These are phyloP conservation scores for Aspergillus luchuensis DNA, from an alignment of 2,329 filamentous ascomycete species.

Conservation along the genomic window DNA sequence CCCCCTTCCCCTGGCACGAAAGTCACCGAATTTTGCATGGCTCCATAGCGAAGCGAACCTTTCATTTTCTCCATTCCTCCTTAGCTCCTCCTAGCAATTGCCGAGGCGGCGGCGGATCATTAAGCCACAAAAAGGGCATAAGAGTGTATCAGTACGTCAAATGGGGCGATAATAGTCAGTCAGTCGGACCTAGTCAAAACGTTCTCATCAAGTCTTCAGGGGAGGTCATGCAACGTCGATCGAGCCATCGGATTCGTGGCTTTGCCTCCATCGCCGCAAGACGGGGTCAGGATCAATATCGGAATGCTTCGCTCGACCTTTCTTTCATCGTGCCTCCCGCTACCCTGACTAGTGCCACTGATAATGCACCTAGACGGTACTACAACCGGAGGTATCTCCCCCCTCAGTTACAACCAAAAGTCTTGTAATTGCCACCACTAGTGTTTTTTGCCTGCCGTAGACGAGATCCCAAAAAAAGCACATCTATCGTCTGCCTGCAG, in stretches of 20 bases:
- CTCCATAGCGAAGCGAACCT: neutral
- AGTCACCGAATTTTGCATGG: neutral
- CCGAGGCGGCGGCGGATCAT: conserved; percentile 16
- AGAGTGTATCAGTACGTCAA: neutral
- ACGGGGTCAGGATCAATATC: conserved; percentile 3
- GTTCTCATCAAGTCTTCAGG: conserved; percentile 21
- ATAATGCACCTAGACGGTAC: neutral
- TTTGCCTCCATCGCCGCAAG: neutral
- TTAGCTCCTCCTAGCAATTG: conserved; percentile 3
- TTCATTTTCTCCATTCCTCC: neutral
- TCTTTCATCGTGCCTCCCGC: neutral
- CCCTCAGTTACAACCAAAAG: neutral
- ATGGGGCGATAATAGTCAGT: conserved; percentile 5
- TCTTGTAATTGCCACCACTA: neutral
- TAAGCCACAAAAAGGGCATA: conserved; percentile 8
- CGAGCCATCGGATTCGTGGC: conserved; percentile 24
- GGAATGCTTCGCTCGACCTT: conserved; percentile 1
- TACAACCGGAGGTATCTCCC: neutral
- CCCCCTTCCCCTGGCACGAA: neutral
- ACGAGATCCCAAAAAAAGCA: neutral
- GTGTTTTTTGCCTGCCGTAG: neutral
- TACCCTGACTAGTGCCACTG: conserved; percentile 2
- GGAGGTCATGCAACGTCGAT: conserved; percentile 38
- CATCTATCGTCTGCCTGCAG: neutral
- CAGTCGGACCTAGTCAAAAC: conserved; percentile 6